These are phyloP conservation scores for Paramyrothecium roridum DNA, from an alignment of 2,329 filamentous ascomycete species.

Conservation along the genomic window DNA sequence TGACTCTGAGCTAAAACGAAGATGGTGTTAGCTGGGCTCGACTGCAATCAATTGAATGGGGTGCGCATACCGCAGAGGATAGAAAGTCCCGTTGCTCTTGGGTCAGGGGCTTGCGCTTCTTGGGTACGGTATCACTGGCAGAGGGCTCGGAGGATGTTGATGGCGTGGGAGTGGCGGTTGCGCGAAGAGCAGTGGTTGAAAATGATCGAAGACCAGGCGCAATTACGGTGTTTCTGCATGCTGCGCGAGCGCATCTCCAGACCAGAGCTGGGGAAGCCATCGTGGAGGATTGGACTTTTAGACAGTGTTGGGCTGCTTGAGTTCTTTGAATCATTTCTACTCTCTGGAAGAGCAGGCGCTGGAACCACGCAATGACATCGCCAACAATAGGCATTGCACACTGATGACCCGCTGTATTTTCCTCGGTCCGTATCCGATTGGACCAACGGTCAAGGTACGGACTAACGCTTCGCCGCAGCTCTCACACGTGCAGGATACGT, in stretches of 20 bases:
- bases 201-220: not conserved
- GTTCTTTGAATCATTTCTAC: too few species aligned
- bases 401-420: not conserved
- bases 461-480: conserved; percentile 19
- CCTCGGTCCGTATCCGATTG: conserved; percentile 1
- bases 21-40: conserved; percentile 5
- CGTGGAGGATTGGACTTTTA: not conserved
- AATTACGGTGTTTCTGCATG: not conserved
- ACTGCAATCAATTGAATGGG: not conserved
- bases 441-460: conserved; percentile 10
- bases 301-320: too few species aligned
- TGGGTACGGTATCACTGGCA: conserved; percentile 19
- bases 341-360: too few species aligned
- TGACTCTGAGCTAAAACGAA: conserved; percentile 74
- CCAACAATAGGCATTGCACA: too few species aligned
- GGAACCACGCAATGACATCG: too few species aligned
- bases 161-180: not conserved
- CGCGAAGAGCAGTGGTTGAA: not conserved
- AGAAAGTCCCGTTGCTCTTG: conserved; percentile 71
- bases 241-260: not conserved
- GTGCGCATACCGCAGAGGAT: conserved; percentile 60
- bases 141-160: conserved; percentile 1
- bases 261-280: not conserved
- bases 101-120: conserved; percentile 59
- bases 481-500: conserved; percentile 16